phyloP scores from a whole-genome alignment of 345 rosid genomes.

The Murraya koenigii region DNA sequence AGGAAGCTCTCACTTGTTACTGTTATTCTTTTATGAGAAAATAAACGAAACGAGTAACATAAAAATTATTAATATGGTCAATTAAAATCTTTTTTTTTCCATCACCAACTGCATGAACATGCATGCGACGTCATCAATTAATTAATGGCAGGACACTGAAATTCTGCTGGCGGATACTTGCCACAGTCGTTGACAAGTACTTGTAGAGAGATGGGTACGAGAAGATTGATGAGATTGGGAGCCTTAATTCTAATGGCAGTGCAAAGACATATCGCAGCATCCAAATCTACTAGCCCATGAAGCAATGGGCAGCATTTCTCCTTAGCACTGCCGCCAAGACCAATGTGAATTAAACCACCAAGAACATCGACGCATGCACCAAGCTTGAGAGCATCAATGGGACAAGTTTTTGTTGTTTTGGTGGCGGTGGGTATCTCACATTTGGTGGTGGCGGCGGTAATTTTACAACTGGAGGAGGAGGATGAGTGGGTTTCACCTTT shows the following conservation, averaged over 20 bases:
- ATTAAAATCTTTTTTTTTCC: neutral
- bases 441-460: constrained; percentile 23
- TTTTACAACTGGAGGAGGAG: neutral
- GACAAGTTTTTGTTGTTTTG: constrained; percentile 54
- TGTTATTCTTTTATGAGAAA: no score
- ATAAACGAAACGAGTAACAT: no score
- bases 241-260: constrained; percentile 77
- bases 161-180: constrained; percentile 53
- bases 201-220: constrained; percentile 76
- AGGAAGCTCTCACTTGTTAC: no score
- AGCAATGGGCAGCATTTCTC: constrained; percentile 82
- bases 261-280: constrained; percentile 90
- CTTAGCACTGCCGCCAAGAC: constrained; percentile 56
- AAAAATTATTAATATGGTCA: no score
- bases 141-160: constrained; percentile 49
- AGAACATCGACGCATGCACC: constrained; percentile 86
- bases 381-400: constrained; percentile 21
- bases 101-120: neutral
- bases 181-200: constrained; percentile 75
- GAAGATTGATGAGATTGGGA: constrained; percentile 51
- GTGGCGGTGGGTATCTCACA: constrained; percentile 38
- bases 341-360: constrained; percentile 37
- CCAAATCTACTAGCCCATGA: constrained; percentile 64
- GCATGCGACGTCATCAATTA: neutral
- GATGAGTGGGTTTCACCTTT: constrained; percentile 25